These are phyloP conservation scores for Sporothrix brunneoviolacea DNA, from an alignment of 2,329 filamentous ascomycete genomes.

Conservation along the genomic window DNA sequence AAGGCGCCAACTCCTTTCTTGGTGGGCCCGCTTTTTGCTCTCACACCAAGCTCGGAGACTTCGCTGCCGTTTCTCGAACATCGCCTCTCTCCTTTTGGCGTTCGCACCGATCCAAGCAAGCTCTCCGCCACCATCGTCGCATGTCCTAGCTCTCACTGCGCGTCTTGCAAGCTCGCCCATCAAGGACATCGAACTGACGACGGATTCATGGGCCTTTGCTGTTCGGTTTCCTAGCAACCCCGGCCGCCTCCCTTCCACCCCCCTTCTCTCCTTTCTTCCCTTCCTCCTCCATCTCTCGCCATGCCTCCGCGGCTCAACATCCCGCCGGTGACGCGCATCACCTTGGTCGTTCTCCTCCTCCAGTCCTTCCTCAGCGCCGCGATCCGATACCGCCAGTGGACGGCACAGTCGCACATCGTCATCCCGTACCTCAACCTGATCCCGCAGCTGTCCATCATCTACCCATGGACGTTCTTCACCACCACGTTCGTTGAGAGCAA, in stretches of 20 bases:
- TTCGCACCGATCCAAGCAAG: too few species aligned
- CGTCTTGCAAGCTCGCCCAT: too few species aligned
- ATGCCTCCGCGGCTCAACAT: constrained; percentile 86
- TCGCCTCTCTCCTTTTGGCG: neutral
- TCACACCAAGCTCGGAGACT: constrained; percentile 9
- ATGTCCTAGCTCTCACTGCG: neutral
- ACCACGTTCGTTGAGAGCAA: constrained; percentile 90
- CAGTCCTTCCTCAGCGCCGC: constrained; percentile 78
- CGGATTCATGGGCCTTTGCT: too few species aligned
- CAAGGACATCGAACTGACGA: too few species aligned
- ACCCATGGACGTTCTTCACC: constrained; percentile 87
- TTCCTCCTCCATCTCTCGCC: constrained; percentile 18
- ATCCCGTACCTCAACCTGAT: constrained; percentile 85
- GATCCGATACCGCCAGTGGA: constrained; percentile 67
- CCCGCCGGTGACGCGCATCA: constrained; percentile 78
- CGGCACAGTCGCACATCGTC: constrained; percentile 55
- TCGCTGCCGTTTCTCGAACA: too few species aligned
- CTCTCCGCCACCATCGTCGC: neutral
- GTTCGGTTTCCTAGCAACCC: neutral
- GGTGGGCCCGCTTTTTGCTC: constrained; percentile 9
- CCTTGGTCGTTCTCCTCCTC: constrained; percentile 66
- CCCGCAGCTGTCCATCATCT: constrained; percentile 73
- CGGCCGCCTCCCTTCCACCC: neutral
- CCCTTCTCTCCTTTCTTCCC: neutral
- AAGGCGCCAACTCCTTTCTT: too few species aligned